Percentiles rank a stretch among this genome's conserved stretches.
These are phyloP conservation scores for Termitomyces sp. DNA, from an alignment of 768 basidiomycete genomes.

Conservation along the genomic window DNA sequence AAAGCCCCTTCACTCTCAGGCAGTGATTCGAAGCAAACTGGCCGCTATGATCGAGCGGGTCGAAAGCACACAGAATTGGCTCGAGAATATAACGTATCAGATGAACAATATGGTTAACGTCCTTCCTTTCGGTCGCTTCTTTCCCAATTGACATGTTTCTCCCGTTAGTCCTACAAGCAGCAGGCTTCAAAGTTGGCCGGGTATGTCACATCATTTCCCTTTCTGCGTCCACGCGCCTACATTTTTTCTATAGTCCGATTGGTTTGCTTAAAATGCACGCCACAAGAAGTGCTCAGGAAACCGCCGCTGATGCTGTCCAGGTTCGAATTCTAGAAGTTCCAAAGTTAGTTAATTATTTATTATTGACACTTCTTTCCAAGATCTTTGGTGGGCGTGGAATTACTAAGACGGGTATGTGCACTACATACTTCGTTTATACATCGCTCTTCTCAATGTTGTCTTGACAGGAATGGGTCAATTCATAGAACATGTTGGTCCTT, in stretches of 20 bases:
- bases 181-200: slow-evolving; percentile 76
- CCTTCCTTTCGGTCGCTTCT: neutral
- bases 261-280: slow-evolving; percentile 70
- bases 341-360: neutral
- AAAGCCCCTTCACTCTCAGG: slow-evolving; percentile 77
- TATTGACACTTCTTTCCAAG: slow-evolving; percentile 22
- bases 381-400: slow-evolving; percentile 89
- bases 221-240: neutral
- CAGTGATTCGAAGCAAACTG: slow-evolving; percentile 87
- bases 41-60: slow-evolving; percentile 71
- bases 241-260: slow-evolving; percentile 48
- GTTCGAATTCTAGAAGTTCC: slow-evolving; percentile 20
- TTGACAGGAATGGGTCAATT: slow-evolving; percentile 54
- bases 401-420: slow-evolving; percentile 68
- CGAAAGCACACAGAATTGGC: slow-evolving; percentile 75
- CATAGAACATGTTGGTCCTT: slow-evolving; percentile 62
- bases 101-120: slow-evolving; percentile 75
- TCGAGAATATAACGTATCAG: slow-evolving; percentile 83
- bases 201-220: slow-evolving; percentile 30
- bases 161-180: slow-evolving; percentile 60
- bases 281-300: slow-evolving; percentile 60
- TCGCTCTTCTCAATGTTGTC: slow-evolving; percentile 10
- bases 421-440: neutral
- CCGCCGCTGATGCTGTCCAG: slow-evolving; percentile 72
- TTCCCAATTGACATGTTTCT: slow-evolving; percentile 1